phyloP scores from a whole-genome alignment of 1,284 basidiomycete genomes.

The Tylopilus sp. region DNA sequence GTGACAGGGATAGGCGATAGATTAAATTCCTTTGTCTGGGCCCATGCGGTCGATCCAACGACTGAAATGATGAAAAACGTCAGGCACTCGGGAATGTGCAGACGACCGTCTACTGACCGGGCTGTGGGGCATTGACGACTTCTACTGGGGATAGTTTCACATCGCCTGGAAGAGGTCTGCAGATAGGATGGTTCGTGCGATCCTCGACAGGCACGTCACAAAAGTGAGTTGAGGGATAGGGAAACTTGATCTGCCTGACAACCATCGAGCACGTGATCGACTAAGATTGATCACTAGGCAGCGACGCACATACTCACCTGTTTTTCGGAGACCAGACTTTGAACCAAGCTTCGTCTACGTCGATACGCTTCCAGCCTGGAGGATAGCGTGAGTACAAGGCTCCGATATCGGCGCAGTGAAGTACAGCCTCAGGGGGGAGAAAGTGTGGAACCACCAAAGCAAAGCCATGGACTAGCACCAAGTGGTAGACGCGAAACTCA shows the following conservation, averaged over 20 bases:
- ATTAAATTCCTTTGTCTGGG: slow-evolving; percentile 18
- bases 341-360: slow-evolving; percentile 56
- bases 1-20: background rate
- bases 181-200: slow-evolving; percentile 50
- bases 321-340: slow-evolving; percentile 42
- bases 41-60: slow-evolving; percentile 41
- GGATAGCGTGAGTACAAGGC: background rate
- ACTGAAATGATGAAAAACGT: slow-evolving; percentile 25
- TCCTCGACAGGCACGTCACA: slow-evolving; percentile 55
- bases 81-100: background rate
- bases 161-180: slow-evolving; percentile 51
- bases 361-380: slow-evolving; percentile 61
- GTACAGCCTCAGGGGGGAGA: background rate
- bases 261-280: slow-evolving; percentile 2
- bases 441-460: background rate
- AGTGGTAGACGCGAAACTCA: slow-evolving; percentile 16
- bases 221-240: slow-evolving; percentile 54
- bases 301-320: slow-evolving; percentile 27
- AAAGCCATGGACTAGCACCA: slow-evolving; percentile 1
- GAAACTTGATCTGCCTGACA: slow-evolving; percentile 38
- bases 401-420: background rate
- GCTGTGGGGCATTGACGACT: slow-evolving; percentile 20
- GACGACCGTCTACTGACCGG: slow-evolving; percentile 28
- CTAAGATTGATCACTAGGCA: slow-evolving; percentile 4
- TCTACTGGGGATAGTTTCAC: slow-evolving; percentile 33